These are phyloP conservation scores for Pseudozyma pruni DNA, from an alignment of 1,284 basidiomycete genomes.

Conservation along the genomic window DNA sequence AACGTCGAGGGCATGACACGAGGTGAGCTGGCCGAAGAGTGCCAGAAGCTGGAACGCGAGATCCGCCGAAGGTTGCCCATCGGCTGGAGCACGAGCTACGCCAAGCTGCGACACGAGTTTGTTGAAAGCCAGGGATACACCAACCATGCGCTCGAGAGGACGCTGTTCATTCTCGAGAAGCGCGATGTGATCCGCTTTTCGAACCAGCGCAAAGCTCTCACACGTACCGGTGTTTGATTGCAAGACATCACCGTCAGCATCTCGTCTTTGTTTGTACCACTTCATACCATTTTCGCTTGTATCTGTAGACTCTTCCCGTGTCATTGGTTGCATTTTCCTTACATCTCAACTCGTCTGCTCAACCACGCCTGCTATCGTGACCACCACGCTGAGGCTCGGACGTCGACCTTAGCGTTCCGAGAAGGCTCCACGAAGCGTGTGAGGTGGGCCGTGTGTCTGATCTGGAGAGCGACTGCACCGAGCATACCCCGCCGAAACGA, in stretches of 20 bases:
- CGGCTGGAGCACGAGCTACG: conserved; percentile 96
- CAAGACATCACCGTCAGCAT: not conserved
- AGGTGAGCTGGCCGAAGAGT: conserved; percentile 92
- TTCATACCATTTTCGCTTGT: conserved; percentile 35
- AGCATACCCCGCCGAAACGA: too few relatives aligned
- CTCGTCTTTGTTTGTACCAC: conserved; percentile 14
- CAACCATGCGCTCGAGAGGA: conserved; percentile 87
- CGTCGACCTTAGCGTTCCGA: too few relatives aligned
- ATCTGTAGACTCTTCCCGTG: conserved; percentile 1
- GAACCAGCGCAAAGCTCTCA: conserved; percentile 64
- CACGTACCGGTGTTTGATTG: conserved; percentile 63
- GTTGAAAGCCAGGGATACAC: conserved; percentile 82
- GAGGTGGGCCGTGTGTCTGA: too few relatives aligned
- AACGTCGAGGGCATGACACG: conserved; percentile 92
- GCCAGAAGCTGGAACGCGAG: conserved; percentile 90
- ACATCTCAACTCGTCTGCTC: conserved; percentile 1
- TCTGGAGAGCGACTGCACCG: too few relatives aligned
- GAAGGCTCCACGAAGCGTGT: too few relatives aligned
- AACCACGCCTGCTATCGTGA: too few relatives aligned
- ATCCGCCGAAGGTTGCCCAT: conserved; percentile 87
- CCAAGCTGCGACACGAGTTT: conserved; percentile 92
- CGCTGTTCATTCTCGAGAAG: conserved; percentile 92
- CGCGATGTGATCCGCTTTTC: conserved; percentile 92
- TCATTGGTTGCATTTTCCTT: conserved; percentile 4
- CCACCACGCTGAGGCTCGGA: too few relatives aligned